Evolutionary conservation across 257 asterid species (phyloP).

Genomic region (Nicotiana attenuata): DNA sequence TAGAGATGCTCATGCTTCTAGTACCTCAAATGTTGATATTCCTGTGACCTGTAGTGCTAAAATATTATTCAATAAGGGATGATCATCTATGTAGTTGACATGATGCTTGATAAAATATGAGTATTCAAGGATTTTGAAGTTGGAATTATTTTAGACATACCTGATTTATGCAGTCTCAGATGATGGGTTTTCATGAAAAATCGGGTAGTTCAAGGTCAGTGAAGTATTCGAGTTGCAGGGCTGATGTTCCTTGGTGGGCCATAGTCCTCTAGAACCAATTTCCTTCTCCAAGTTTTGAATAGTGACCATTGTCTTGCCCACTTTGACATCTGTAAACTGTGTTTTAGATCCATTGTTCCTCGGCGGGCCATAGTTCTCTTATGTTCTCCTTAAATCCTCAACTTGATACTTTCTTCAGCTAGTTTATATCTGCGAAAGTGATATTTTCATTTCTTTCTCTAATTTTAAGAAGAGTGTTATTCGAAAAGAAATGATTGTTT

Average conservation of each 20-base stretch:
- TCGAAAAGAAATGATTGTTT: background rate
- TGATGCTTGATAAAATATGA: background rate
- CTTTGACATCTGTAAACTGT: background rate
- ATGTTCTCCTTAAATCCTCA: background rate
- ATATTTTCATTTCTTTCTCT: background rate
- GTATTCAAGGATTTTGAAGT: background rate
- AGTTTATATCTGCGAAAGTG: background rate
- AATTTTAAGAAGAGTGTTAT: background rate
- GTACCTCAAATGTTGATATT: background rate
- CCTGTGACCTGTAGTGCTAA: background rate
- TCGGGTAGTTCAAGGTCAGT: constrained; percentile 6
- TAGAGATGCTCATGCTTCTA: background rate
- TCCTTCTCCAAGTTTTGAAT: constrained; percentile 6
- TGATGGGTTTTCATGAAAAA: background rate
- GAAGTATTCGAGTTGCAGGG: background rate
- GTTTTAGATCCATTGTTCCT: background rate
- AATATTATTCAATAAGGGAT: background rate
- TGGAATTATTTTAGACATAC: background rate
- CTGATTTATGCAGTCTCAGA: background rate
- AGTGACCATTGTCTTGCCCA: background rate
- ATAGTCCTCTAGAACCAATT: background rate
- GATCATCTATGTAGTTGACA: background rate
- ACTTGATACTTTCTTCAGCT: background rate
- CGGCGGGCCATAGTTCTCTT: background rate
- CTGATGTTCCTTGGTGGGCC: background rate